Conservation (phyloP, 192 early-diverging fungal species). For the Coemansia sp. region DNA sequence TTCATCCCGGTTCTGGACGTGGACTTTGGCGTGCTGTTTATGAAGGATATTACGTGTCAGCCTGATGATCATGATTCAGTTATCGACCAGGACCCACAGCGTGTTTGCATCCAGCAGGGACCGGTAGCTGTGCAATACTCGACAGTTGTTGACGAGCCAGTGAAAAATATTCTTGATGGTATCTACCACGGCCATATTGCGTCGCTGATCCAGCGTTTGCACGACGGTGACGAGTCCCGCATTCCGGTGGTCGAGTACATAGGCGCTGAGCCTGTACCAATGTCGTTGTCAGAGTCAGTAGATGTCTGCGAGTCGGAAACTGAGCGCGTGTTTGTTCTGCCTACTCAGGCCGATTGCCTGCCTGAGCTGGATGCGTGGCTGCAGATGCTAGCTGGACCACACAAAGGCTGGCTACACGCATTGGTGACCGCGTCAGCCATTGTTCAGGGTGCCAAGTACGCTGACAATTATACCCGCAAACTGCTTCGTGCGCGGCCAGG, state of each 20-base stretch:
- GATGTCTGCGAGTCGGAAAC: background rate
- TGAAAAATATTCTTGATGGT: constrained; percentile 77
- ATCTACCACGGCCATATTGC: constrained; percentile 80
- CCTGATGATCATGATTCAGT: too few relatives aligned
- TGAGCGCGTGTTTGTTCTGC: constrained; percentile 10
- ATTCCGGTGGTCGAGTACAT: constrained; percentile 84
- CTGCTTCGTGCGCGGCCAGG: constrained; percentile 61
- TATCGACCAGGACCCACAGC: too few relatives aligned
- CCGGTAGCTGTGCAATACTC: too few relatives aligned
- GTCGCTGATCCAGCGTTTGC: constrained; percentile 68
- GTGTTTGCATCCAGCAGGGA: too few relatives aligned
- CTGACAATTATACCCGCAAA: constrained; percentile 58
- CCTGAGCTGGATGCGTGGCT: constrained; percentile 57
- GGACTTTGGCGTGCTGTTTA: constrained; percentile 67
- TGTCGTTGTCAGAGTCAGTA: background rate
- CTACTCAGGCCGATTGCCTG: background rate
- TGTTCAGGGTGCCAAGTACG: constrained; percentile 63
- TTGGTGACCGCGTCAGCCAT: constrained; percentile 68
- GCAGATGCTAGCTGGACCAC: constrained; percentile 64
- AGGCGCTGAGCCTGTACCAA: constrained; percentile 19
- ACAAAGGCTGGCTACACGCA: constrained; percentile 79
- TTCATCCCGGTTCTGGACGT: constrained; percentile 88
- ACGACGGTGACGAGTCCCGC: constrained; percentile 55
- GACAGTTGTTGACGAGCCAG: too few relatives aligned
- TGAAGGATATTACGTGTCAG: too few relatives aligned